Evolutionary conservation across 2,329 filamentous ascomycete species (phyloP).

Genomic region (Trichoderma cornu-damae): DNA sequence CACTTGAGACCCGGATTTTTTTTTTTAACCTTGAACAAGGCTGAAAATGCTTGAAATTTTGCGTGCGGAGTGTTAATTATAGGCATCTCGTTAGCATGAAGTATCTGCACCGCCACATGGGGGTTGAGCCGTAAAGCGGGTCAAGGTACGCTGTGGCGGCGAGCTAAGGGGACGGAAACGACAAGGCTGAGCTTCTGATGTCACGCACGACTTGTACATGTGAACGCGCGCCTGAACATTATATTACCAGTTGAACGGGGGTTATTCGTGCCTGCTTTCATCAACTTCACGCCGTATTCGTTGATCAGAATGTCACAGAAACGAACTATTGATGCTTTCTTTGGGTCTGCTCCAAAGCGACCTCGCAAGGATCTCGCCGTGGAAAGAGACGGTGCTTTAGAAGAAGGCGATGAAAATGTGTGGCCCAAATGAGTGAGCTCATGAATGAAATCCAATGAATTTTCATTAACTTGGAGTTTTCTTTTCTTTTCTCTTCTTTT

Average conservation of each 20-base stretch:
- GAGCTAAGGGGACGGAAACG: not conserved
- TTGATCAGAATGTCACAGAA: slow-evolving; percentile 22
- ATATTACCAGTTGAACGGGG: not conserved
- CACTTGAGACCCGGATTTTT: slow-evolving; percentile 18
- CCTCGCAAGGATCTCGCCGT: slow-evolving; percentile 16
- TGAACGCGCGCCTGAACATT: not conserved
- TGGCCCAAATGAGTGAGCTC: not conserved
- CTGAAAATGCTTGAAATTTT: slow-evolving; percentile 29
- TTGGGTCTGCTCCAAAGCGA: slow-evolving; percentile 36
- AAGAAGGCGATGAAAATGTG: slow-evolving; percentile 10
- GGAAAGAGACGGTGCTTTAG: not conserved
- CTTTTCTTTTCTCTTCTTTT: too few species aligned
- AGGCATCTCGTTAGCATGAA: slow-evolving; percentile 25
- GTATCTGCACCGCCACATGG: slow-evolving; percentile 26
- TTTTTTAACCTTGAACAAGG: too few species aligned
- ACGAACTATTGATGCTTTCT: slow-evolving; percentile 66
- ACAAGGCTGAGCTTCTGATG: slow-evolving; percentile 22
- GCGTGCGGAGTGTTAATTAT: slow-evolving; percentile 27
- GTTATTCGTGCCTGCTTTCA: not conserved
- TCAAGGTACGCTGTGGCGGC: slow-evolving; percentile 9
- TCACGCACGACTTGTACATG: slow-evolving; percentile 19
- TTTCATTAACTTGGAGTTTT: slow-evolving; percentile 20
- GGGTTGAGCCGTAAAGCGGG: not conserved
- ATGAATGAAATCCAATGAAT: not conserved
- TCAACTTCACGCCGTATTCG: not conserved